Conservation (phyloP, 495 filamentous ascomycete species). For the Lasiosphaeria hispida region DNA sequence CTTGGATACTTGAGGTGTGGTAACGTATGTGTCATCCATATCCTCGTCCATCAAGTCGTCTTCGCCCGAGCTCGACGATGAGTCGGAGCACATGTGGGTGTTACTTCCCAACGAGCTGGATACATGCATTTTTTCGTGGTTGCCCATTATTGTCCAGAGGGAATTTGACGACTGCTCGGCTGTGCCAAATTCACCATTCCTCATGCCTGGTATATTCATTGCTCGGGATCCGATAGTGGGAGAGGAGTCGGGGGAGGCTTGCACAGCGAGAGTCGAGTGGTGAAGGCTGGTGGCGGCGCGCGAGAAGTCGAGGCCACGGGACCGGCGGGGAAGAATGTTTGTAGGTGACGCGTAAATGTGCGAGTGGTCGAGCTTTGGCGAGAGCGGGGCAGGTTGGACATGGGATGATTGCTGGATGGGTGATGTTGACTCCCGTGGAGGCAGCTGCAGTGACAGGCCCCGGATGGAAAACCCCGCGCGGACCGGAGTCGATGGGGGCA, state of each 20-base stretch:
- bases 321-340: slow-evolving; percentile 80
- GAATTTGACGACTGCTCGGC: slow-evolving; percentile 40
- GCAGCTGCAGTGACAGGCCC: slow-evolving; percentile 73
- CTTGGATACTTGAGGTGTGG: slow-evolving; percentile 64
- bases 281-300: slow-evolving; percentile 91
- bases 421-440: slow-evolving; percentile 48
- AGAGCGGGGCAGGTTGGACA: slow-evolving; percentile 67
- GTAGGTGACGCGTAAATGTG: slow-evolving; percentile 75
- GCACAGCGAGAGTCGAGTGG: slow-evolving; percentile 87
- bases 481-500: slow-evolving; percentile 48
- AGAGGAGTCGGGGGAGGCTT: slow-evolving; percentile 90
- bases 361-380: slow-evolving; percentile 78
- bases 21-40: slow-evolving; percentile 71
- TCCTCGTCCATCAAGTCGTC: slow-evolving; percentile 81
- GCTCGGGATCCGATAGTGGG: slow-evolving; percentile 77
- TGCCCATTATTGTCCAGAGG: slow-evolving; percentile 49
- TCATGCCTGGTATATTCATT: slow-evolving; percentile 67
- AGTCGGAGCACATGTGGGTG: slow-evolving; percentile 74
- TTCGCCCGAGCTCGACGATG: slow-evolving; percentile 72
- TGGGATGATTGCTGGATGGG: slow-evolving; percentile 45
- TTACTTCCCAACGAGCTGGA: slow-evolving; percentile 86
- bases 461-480: slow-evolving; percentile 58
- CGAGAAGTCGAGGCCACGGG: slow-evolving; percentile 87
- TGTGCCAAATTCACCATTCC: slow-evolving; percentile 33
- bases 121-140: slow-evolving; percentile 65